These are phyloP conservation scores for Fusarium sp. DNA, from an alignment of 2,329 filamentous ascomycete genomes.

Conservation along the genomic window DNA sequence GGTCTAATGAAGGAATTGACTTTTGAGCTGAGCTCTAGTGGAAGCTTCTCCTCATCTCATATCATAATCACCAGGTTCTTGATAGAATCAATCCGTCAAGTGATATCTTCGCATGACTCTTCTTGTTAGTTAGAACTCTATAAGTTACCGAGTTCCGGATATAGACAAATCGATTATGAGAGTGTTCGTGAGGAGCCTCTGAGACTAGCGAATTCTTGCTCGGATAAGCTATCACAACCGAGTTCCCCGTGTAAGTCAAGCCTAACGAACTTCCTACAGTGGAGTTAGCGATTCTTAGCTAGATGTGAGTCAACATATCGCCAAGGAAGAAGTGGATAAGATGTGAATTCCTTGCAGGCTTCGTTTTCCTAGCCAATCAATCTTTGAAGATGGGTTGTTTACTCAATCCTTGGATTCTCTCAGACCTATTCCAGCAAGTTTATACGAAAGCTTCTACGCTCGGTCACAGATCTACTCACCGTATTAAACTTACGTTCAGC, in stretches of 20 bases:
- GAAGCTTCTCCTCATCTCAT: conserved; percentile 4
- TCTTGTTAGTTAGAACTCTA: background rate
- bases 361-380: background rate
- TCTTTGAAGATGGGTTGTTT: accelerated
- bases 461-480: no score
- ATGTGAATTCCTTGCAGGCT: background rate
- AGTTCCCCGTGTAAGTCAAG: background rate
- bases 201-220: background rate
- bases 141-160: background rate
- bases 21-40: background rate
- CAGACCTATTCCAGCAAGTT: background rate
- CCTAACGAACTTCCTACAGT: background rate
- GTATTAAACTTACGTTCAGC: background rate
- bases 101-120: background rate
- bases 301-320: background rate
- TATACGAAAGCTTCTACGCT: background rate
- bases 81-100: background rate
- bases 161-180: background rate
- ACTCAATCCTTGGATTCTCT: background rate
- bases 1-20: background rate
- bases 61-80: background rate
- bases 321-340: background rate
- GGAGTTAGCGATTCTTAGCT: background rate
- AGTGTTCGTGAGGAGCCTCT: background rate
- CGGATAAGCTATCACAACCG: background rate